phyloP scores from a whole-genome alignment of 2,329 filamentous ascomycete species.

The Aspergillus piperis region DNA sequence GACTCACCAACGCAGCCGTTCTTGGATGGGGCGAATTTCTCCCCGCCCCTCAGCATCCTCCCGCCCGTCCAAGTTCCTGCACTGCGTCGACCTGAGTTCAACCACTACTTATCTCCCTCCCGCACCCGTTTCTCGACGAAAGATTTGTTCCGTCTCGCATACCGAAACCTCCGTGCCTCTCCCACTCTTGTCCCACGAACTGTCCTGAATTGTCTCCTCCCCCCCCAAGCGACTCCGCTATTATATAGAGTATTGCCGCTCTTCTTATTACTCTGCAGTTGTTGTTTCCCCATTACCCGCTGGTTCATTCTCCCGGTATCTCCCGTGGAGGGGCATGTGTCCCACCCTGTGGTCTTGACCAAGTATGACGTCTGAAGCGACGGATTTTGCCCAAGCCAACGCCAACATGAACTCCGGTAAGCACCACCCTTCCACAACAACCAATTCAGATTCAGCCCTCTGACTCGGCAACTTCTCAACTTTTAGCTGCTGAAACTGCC shows the following conservation, averaged over 20 bases:
- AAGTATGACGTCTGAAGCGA: slow-evolving; percentile 41
- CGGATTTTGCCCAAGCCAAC: slow-evolving; percentile 28
- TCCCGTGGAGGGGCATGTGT: slow-evolving; percentile 37
- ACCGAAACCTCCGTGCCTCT: slow-evolving; percentile 22
- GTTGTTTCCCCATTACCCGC: neutral
- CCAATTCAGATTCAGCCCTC: neutral
- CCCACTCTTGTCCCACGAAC: slow-evolving; percentile 34
- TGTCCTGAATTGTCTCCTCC: neutral
- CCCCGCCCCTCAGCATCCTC: slow-evolving; percentile 12
- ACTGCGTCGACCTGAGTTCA: slow-evolving; percentile 20
- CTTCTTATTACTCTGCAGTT: neutral
- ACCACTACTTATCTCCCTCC: slow-evolving; percentile 2
- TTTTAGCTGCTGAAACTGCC: slow-evolving; percentile 21
- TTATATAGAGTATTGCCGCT: neutral
- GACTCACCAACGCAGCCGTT: slow-evolving; percentile 1
- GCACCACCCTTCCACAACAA: slow-evolving; percentile 23
- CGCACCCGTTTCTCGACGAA: slow-evolving; percentile 21
- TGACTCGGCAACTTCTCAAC: slow-evolving; percentile 10
- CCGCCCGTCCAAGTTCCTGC: slow-evolving; percentile 17
- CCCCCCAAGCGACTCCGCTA: neutral
- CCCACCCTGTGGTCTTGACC: slow-evolving; percentile 30
- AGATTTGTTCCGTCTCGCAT: slow-evolving; percentile 35
- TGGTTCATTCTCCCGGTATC: slow-evolving; percentile 6
- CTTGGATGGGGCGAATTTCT: slow-evolving; percentile 20
- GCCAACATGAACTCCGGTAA: slow-evolving; percentile 34